Evolutionary conservation across 148 eudicot species (phyloP), one percentile per base, ranked within the genome.

Genomic region (Rhododendron vialii): DNA sequence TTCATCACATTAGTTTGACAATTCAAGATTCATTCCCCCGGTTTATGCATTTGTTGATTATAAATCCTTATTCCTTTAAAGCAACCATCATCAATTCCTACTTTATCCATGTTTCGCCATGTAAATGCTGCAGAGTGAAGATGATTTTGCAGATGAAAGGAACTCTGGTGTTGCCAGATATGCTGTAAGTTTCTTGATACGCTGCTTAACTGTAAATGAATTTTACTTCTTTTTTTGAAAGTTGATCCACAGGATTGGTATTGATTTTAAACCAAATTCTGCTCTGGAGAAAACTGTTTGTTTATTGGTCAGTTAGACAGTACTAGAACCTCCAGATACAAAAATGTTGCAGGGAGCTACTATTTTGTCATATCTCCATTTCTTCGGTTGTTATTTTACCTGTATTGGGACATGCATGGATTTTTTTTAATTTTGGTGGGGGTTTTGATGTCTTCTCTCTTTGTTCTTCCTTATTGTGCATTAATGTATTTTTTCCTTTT

Each of bases 91-190:
- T 36, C 75, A 47, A 26, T 86, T 53, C 74, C 74, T 35, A 7
- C 13, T 35, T 12, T 41, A 26, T 80, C 38, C 17, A 18, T 38
- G 12, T 79, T 28, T 80, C 24, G 43, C 59, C 63, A 22, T 86
- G 80, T 81, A 47, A 84, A 38, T 88, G 78, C 80, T 81, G 71
- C 89, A 96, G 99, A 93, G 74, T 89, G 86, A 78, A n/a, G 82
- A 47, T 69, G 41, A 77, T 78, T 91, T 92, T 71, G 80, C 45
- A 18, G 92, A 91, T 87, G 83, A 84, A 83, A 94, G 91, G 90
- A 93, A 89, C 86, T 38, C 88, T 78, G 98, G 89, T 81, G 88
- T 91, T 78, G 94, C 99, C 5, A 89, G 83, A 92, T 94, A 91
- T 90, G 97, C 93, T 86, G 97, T 94, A 88, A 85, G 94, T 91